These are phyloP conservation scores for Chamaenerion angustifolium DNA, from an alignment of 345 rosid species.

Conservation along the genomic window DNA sequence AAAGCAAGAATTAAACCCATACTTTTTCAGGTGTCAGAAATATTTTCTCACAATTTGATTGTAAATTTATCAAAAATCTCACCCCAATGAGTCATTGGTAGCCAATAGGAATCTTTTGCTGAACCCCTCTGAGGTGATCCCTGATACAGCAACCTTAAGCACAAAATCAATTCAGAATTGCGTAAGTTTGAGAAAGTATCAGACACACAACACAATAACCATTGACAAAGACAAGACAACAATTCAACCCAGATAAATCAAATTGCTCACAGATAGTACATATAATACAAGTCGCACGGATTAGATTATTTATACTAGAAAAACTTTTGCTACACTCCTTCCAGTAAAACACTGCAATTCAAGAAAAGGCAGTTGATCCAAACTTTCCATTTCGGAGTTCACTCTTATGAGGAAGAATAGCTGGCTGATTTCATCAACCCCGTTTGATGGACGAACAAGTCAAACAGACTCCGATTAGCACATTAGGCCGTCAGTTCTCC, in stretches of 20 bases:
- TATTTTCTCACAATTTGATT: neutral
- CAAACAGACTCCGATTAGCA: neutral
- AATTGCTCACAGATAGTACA: too few species aligned
- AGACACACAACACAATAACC: neutral
- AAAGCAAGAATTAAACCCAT: too few species aligned
- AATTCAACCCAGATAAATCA: neutral
- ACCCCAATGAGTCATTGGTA: conserved; percentile 18
- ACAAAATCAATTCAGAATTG: conserved; percentile 4
- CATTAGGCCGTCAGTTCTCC: neutral
- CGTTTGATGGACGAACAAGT: neutral
- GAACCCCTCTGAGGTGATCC: conserved; percentile 26
- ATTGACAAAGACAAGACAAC: too few species aligned
- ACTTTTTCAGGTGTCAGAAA: neutral
- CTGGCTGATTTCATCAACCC: neutral
- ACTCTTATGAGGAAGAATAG: too few species aligned
- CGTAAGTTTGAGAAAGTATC: conserved; percentile 6
- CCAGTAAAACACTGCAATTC: too few species aligned
- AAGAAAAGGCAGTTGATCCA: too few species aligned
- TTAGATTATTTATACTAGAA: too few species aligned
- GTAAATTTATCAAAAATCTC: conserved; percentile 4
- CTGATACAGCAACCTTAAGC: conserved; percentile 28
- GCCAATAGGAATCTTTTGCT: conserved; percentile 18
- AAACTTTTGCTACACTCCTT: too few species aligned
- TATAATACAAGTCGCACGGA: too few species aligned
- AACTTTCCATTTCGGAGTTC: too few species aligned